phyloP scores from a whole-genome alignment of 768 basidiomycete genomes.

The Boletales sp. region DNA sequence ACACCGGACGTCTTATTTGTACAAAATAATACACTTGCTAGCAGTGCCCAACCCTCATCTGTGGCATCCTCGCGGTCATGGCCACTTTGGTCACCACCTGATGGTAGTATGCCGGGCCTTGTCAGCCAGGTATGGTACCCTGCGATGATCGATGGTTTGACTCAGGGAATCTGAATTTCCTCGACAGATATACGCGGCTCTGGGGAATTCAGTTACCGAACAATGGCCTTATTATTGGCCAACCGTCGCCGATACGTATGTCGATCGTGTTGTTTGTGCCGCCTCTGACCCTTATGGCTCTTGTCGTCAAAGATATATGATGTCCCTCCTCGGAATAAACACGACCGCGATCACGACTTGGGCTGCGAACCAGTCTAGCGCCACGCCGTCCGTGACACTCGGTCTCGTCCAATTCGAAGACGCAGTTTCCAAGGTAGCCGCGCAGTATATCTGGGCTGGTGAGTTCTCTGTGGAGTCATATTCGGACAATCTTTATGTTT shows the following conservation, averaged over 20 bases:
- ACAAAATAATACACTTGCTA: neutral
- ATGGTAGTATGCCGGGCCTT: neutral
- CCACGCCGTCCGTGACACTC: neutral
- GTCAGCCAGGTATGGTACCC: neutral
- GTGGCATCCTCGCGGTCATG: neutral
- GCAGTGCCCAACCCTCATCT: no score
- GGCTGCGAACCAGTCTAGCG: neutral
- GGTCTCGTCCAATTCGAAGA: neutral
- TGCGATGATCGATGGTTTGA: neutral
- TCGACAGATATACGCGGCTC: no score
- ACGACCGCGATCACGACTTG: neutral
- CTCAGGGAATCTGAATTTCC: no score
- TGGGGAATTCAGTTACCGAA: no score
- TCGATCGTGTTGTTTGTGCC: no score
- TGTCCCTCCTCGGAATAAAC: neutral
- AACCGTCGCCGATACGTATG: no score
- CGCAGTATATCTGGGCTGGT: neutral
- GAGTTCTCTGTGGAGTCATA: neutral
- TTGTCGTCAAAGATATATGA: neutral
- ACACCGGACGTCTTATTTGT: neutral
- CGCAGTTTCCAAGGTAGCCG: neutral
- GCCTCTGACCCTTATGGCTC: no score
- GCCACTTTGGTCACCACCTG: neutral
- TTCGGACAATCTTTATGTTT: no score
- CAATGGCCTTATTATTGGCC: no score